Evolutionary conservation across 495 filamentous ascomycete genomes (phyloP).

Genomic region (Aspergillus diversus): DNA sequence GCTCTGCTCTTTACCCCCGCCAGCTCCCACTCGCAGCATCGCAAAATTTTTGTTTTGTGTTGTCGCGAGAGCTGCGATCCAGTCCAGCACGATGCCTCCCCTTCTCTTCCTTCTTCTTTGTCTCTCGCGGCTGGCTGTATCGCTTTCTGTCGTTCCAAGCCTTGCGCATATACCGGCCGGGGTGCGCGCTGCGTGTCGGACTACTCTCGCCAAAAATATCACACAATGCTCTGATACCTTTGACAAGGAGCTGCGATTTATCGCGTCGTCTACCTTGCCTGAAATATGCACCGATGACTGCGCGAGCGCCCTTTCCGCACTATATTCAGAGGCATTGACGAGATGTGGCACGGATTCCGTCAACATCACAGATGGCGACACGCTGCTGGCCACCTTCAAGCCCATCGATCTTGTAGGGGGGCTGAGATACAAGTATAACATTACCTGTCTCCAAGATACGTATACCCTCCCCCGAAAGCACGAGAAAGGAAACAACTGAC

Average conservation of each 20-base stretch:
- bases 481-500: neutral
- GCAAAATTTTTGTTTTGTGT: no score
- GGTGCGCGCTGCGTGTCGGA: slow-evolving; percentile 8
- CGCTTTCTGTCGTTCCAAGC: slow-evolving; percentile 5
- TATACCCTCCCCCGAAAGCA: neutral
- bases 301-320: neutral
- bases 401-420: neutral
- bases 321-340: slow-evolving; percentile 1
- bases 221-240: slow-evolving; percentile 6
- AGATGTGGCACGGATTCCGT: slow-evolving; percentile 9
- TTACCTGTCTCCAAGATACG: slow-evolving; percentile 8
- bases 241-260: neutral
- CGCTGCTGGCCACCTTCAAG: neutral
- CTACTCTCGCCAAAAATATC: slow-evolving; percentile 2
- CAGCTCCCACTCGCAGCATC: no score
- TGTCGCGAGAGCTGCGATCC: neutral
- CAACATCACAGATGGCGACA: neutral
- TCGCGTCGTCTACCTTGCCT: neutral
- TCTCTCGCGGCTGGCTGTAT: neutral
- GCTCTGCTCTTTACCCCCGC: no score
- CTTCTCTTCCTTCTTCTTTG: neutral
- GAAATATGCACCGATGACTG: slow-evolving; percentile 3
- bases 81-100: neutral
- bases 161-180: slow-evolving; percentile 2
- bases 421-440: slow-evolving; percentile 7